These are phyloP conservation scores for Fusarium brevicatenulatum DNA, from an alignment of 2,329 filamentous ascomycete genomes.

Conservation along the genomic window DNA sequence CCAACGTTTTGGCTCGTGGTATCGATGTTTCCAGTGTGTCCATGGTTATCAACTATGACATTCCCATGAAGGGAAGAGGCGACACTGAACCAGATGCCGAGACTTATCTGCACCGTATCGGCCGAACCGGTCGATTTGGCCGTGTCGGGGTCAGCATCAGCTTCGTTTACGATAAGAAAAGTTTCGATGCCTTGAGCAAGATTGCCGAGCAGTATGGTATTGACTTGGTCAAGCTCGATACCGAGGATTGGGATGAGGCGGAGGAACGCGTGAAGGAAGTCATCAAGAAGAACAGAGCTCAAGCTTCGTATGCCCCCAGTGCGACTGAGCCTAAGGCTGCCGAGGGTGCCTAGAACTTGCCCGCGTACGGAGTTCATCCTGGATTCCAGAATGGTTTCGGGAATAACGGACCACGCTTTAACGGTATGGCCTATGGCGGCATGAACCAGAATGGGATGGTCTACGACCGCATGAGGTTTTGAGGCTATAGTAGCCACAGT, in stretches of 20 bases:
- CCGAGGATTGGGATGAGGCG: conserved; percentile 89
- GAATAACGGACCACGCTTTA: conserved; percentile 12
- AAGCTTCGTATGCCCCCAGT: conserved; percentile 63
- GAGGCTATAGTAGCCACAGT: neutral
- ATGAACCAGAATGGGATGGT: neutral
- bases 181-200: conserved; percentile 80
- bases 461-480: conserved; percentile 11
- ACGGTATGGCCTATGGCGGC: conserved; percentile 8
- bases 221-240: conserved; percentile 82
- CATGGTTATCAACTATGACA: conserved; percentile 98
- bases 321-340: conserved; percentile 51
- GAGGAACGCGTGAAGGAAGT: conserved; percentile 84
- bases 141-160: conserved; percentile 96
- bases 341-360: conserved; percentile 46
- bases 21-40: conserved; percentile 93
- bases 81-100: conserved; percentile 90
- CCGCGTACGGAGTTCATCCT: conserved; percentile 17
- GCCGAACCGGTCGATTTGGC: conserved; percentile 94
- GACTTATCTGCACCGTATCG: conserved; percentile 98
- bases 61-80: conserved; percentile 77
- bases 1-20: conserved; percentile 94
- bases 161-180: conserved; percentile 88
- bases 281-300: conserved; percentile 76
- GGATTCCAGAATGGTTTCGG: conserved; percentile 10
- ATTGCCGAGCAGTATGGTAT: conserved; percentile 86